Evolutionary conservation across 768 basidiomycete species (phyloP).

Genomic region (Jaapia argillacea): DNA sequence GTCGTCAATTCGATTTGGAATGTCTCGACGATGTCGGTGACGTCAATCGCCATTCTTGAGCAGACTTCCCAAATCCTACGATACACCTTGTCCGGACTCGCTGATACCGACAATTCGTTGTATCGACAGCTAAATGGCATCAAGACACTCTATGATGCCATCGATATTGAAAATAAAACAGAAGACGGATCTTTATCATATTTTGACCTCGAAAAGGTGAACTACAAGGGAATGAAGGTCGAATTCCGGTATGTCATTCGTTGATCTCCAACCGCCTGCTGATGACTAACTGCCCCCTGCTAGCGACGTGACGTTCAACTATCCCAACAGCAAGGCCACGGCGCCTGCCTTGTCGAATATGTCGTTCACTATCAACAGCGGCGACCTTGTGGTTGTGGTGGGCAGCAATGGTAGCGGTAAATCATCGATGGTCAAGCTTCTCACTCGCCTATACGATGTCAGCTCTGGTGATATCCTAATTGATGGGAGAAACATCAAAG

Average conservation of each 20-base stretch:
- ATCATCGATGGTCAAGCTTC: slow-evolving; percentile 26
- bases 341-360: slow-evolving; percentile 26
- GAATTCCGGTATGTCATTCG: too few relatives aligned
- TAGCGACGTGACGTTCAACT: slow-evolving; percentile 43
- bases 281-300: background rate
- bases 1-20: background rate
- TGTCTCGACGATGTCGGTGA: background rate
- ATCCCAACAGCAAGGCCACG: slow-evolving; percentile 30
- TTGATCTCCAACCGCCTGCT: too few relatives aligned
- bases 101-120: too few relatives aligned
- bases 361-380: slow-evolving; percentile 28
- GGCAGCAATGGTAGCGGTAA: slow-evolving; percentile 50
- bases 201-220: too few relatives aligned
- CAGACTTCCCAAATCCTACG: too few relatives aligned
- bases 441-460: slow-evolving; percentile 14
- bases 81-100: too few relatives aligned
- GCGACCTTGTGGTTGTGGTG: slow-evolving; percentile 43
- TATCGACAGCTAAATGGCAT: too few relatives aligned
- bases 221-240: too few relatives aligned
- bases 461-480: slow-evolving; percentile 18
- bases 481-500: slow-evolving; percentile 25
- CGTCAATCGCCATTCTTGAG: too few relatives aligned
- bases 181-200: too few relatives aligned
- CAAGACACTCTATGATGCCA: too few relatives aligned
- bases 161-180: too few relatives aligned